These are phyloP conservation scores for Carex littledalei DNA, from an alignment of 176 grass and related monocot species.

Conservation along the genomic window DNA sequence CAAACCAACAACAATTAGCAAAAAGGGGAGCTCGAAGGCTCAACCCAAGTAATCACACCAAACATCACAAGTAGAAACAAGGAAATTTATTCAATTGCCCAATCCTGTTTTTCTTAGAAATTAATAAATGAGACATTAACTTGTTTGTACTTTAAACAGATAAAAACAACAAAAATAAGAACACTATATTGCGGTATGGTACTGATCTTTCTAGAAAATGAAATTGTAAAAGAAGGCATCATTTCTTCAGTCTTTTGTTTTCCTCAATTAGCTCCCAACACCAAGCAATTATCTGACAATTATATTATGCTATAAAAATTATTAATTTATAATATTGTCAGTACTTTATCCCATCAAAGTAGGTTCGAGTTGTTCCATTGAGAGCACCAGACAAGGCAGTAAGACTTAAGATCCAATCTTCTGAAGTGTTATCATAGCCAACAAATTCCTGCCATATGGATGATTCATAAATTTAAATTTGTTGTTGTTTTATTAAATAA, in stretches of 20 bases:
- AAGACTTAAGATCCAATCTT: slow-evolving; percentile 67
- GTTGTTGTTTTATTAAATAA: background rate
- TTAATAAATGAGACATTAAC: background rate
- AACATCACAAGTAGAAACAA: too few species aligned
- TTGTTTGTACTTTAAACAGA: background rate
- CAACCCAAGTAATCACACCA: too few species aligned
- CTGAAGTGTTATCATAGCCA: slow-evolving; percentile 39
- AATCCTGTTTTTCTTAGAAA: background rate
- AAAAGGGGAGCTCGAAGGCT: too few species aligned
- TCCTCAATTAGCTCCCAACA: background rate
- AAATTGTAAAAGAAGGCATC: background rate
- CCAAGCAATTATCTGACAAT: background rate
- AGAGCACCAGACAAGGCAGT: slow-evolving; percentile 74
- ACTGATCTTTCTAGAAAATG: background rate
- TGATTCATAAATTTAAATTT: background rate
- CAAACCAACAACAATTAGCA: too few species aligned
- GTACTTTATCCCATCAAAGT: slow-evolving; percentile 59
- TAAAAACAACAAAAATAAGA: background rate
- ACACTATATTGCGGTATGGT: background rate
- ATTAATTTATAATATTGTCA: background rate
- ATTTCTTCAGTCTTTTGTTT: background rate
- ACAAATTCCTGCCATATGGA: slow-evolving; percentile 38
- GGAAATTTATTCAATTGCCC: too few species aligned
- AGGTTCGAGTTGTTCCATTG: slow-evolving; percentile 66
- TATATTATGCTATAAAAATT: background rate